Evolutionary conservation across 164 flowering plant species (phyloP).

Genomic region (Dillenia turbinata): DNA sequence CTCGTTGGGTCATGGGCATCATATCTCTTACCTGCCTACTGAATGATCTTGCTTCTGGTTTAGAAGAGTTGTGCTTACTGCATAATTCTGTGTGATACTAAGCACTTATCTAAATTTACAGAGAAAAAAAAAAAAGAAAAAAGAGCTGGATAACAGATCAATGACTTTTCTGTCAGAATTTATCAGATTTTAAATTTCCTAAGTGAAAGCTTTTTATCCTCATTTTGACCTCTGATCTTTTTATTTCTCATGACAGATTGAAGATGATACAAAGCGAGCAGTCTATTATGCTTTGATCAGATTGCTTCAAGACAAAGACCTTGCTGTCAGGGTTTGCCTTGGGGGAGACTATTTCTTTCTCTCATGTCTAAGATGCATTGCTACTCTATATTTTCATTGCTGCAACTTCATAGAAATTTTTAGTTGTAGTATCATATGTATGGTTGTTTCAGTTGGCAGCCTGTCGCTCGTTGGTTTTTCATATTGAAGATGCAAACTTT

Average conservation of each 20-base stretch:
- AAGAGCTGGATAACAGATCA: too few relatives aligned
- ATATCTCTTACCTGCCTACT: too few relatives aligned
- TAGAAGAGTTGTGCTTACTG: too few relatives aligned
- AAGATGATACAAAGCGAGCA: slow-evolving; percentile 74
- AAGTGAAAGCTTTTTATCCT: not conserved
- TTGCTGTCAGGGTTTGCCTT: slow-evolving; percentile 78
- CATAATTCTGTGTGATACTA: too few relatives aligned
- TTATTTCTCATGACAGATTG: slow-evolving; percentile 48
- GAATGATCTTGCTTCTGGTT: too few relatives aligned
- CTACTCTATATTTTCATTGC: not conserved
- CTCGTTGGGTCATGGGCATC: too few relatives aligned
- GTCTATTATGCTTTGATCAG: slow-evolving; percentile 81
- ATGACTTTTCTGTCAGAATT: too few relatives aligned
- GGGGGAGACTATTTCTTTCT: not conserved
- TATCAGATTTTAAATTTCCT: too few relatives aligned
- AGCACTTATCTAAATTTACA: too few relatives aligned
- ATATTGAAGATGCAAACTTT: slow-evolving; percentile 84
- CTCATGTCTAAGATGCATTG: not conserved
- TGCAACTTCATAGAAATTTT: slow-evolving; percentile 1
- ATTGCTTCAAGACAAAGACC: slow-evolving; percentile 75
- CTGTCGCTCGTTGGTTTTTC: slow-evolving; percentile 69
- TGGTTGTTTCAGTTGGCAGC: slow-evolving; percentile 71
- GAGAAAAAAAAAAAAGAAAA: too few relatives aligned
- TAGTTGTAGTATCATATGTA: not conserved
- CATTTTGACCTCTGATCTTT: not conserved